These are phyloP conservation scores for Linum usitatissimum DNA, from an alignment of 345 rosid genomes.

Conservation along the genomic window DNA sequence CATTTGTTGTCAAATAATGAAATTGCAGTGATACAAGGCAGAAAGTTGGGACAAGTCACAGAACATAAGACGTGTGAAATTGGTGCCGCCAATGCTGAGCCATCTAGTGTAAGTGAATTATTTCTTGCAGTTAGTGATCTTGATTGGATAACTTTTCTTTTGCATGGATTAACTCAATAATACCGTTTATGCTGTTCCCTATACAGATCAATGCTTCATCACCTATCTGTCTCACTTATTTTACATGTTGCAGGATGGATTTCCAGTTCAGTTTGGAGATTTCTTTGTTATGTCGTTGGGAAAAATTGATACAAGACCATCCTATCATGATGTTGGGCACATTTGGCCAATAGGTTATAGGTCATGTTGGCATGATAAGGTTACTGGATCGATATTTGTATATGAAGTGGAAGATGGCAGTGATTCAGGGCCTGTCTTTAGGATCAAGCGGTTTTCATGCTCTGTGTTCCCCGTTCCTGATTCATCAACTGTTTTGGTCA, in stretches of 20 bases:
- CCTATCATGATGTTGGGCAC: conserved; percentile 53
- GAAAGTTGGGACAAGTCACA: conserved; percentile 28
- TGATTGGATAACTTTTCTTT: conserved; percentile 4
- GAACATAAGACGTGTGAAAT: conserved; percentile 34
- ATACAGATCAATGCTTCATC: conserved; percentile 10
- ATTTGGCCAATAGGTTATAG: conserved; percentile 80
- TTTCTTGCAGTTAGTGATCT: not conserved
- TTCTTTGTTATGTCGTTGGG: conserved; percentile 84
- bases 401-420: conserved; percentile 84
- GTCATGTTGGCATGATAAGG: conserved; percentile 96
- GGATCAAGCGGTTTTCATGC: conserved; percentile 72
- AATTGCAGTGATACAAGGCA: conserved; percentile 22
- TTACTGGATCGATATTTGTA: conserved; percentile 79
- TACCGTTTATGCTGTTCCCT: not conserved
- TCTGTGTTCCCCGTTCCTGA: conserved; percentile 43
- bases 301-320: conserved; percentile 57
- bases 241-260: conserved; percentile 48
- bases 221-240: conserved; percentile 14
- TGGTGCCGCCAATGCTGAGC: conserved; percentile 22
- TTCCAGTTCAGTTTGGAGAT: conserved; percentile 88
- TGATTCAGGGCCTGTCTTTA: conserved; percentile 80
- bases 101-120: conserved; percentile 39
- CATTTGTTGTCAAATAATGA: conserved; percentile 35
- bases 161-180: not conserved
- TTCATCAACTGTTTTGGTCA: conserved; percentile 47